These are phyloP conservation scores for Oryza glumipatula DNA, from an alignment of 176 grass and related monocot genomes.

Conservation along the genomic window DNA sequence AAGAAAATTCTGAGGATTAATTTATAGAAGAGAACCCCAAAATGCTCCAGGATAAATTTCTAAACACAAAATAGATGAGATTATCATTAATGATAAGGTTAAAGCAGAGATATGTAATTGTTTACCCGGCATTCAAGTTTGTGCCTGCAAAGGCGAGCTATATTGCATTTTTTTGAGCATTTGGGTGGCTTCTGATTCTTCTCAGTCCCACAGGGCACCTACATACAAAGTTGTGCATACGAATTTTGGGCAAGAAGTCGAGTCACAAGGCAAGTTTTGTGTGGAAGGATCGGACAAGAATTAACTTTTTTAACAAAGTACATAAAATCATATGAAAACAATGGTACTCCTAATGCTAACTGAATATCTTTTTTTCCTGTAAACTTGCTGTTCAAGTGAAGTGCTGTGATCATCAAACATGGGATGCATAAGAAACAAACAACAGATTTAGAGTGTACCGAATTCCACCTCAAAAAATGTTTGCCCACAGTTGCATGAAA, in stretches of 20 bases:
- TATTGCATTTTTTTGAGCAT: constrained; percentile 78
- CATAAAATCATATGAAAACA: constrained; percentile 1
- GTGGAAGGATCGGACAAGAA: background rate
- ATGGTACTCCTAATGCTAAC: background rate
- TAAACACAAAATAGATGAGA: constrained; percentile 18
- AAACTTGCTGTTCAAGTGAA: constrained; percentile 26
- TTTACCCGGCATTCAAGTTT: constrained; percentile 78
- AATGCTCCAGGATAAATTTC: constrained; percentile 31
- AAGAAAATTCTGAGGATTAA: constrained; percentile 14
- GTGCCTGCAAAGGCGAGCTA: constrained; percentile 87
- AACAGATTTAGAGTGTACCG: constrained; percentile 53
- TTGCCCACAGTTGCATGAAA: constrained; percentile 87
- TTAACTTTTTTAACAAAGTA: constrained; percentile 2
- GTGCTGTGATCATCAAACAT: background rate
- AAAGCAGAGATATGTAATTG: background rate
- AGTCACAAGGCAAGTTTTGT: background rate
- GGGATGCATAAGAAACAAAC: constrained; percentile 5
- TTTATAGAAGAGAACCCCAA: constrained; percentile 22
- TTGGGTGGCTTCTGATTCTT: constrained; percentile 96
- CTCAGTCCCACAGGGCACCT: constrained; percentile 98
- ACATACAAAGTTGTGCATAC: constrained; percentile 45
- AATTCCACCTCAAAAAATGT: constrained; percentile 87
- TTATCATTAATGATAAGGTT: constrained; percentile 6
- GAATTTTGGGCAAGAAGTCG: constrained; percentile 12
- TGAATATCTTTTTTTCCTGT: background rate